Base-by-base conservation (phyloP, 139 green algal species). In the Closterium sp. region DNA sequence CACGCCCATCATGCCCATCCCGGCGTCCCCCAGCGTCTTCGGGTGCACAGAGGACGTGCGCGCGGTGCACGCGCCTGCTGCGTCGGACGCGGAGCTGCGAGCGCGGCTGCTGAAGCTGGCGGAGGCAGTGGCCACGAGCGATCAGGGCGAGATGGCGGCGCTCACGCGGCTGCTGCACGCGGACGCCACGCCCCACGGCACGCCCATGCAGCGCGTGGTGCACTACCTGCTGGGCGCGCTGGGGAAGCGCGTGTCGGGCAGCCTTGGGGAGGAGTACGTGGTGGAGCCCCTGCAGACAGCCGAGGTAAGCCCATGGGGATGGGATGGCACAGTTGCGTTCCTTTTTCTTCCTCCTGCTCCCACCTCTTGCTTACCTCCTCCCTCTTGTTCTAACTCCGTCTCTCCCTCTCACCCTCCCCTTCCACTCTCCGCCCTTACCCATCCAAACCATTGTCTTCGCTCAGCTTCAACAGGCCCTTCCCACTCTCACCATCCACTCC, bases 131-230 rank as follows among this genome's bases (percentile, higher is more conserved):
- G 81, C 81, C n/a, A 85, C 30, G 4, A 31, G 81, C 30, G 81
- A 31, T n/a, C 84, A 87, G 84, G 19, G 19, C 1, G 84, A 35
- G 84, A 33, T 35, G 30, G 33, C 19, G 19, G 19, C 30, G 31
- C 30, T 87, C n/a, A 43, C 30, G 84, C 2, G 31, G 28, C 0
- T 36, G 84, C 55, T 91, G 88, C 55, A 34, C 12, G 88, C 55
- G 28, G 35, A 91, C 25, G 88, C 88, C 12, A 85, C 34, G 28
- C 88, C 88, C 55, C 12, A 38, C 1, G 88, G 88, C 83, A 85
- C 83, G 43, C 34, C 84, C 43, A 81, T 91, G 88, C 88, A 91
- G 88, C 83, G 88, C 35, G 43, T 91, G 23, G 43, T 55, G 32
- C 35, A 81, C 55, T 85, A 91, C 55, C 66, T 91, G 10, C 31